Evolutionary conservation across 1,284 basidiomycete genomes (phyloP), one percentile per base, ranked within the genome.

Genomic region (Puccinia brachypodii): DNA sequence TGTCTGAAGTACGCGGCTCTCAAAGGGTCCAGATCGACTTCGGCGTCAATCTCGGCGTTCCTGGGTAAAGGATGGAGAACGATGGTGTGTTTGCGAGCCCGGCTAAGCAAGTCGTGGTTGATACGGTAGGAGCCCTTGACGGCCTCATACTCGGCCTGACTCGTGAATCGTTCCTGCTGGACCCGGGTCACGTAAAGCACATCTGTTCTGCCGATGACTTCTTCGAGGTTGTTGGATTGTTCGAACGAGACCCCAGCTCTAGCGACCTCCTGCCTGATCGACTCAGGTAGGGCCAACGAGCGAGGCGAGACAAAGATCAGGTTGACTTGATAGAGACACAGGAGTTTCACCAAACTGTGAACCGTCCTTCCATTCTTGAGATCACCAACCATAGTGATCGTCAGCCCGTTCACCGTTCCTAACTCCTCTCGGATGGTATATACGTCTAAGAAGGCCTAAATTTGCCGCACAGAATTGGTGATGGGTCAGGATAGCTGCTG

Each of bases 301-400:
- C 91, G 89, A 11, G 97, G 97, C 14, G 96, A 91, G 82, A 99
- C 95, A 86, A 98, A 97, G 90, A 98, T 98, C 87, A 99, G 90
- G 81, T 92, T 93, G 71, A 98, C 95, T 81, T 88, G 88, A 62
- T 92, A 92, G 71, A 96, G 90, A 85, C 91, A 94, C 8, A 99
- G 90, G 11, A 99, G 89, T 62, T 93, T 93, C 85, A 98, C 96
- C 75, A 99, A 90, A 84, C 93, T 94, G 89, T 99, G 97, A 0
- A 98, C 96, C 0, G 97, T 99, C 82, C 97, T 92, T 56, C 97
- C 97, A 86, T 99, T 97, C 90, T 98, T 98, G 85, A 99, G 90
- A 87, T 99, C 97, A 82, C 97, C 97, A 11, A 99, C 91, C 73
- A 81, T 81, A 13, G 97, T 99, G 86, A 99, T 92, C 16, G 94